Base-by-base conservation (phyloP, 1,284 basidiomycete species). In the Sanguinoderma infundibulare region DNA sequence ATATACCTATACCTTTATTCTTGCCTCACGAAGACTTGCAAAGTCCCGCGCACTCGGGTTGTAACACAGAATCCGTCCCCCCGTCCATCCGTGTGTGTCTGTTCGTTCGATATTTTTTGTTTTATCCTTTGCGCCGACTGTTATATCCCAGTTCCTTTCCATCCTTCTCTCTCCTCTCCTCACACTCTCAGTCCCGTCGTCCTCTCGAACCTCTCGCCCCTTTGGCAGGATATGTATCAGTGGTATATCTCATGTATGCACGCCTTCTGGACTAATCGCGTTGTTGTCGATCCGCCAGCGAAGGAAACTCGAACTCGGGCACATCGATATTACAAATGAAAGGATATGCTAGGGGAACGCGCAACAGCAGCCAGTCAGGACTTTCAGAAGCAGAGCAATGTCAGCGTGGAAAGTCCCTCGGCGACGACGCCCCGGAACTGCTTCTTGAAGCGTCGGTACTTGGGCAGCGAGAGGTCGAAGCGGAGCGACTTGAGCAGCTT, bases 401-500 rank as follows among this genome's bases (percentile, higher is more conserved):
- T 53, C 17, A 70, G 26, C 8, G 64, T 69, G 1, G 57, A 35
- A 3, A 66, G 52, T 3, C 84, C 83, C 54, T 88, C 85, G 59
- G 76, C 78, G 35, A 84, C 76, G 46, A 91, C 66, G 8, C 59
- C 69, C 26, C 75, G 76, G 66, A 87, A 86, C 55, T 78, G 75
- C 59, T 75, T 76, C 60, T 69, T 72, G 47, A 80, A 79, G 28
- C 73, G 69, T 53, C 77, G 75, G 62, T 81, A 77, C 59, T 78
- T 81, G 12, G 81, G 73, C 6, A 80, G 75, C 10, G 75, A 73
- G 46, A 90, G 72, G 58, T 88, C 83, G 46, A 80, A 78, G 15
- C 73, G 73, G n/a, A 92, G 75, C 53, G 74, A 72, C 59, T 73
- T 79, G 56, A 90, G 68, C 2, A 90, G 49, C 1, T 75, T 65